These are phyloP conservation scores for Dipodascus geniculatus DNA, from an alignment of 805 yeast species.

Conservation along the genomic window DNA sequence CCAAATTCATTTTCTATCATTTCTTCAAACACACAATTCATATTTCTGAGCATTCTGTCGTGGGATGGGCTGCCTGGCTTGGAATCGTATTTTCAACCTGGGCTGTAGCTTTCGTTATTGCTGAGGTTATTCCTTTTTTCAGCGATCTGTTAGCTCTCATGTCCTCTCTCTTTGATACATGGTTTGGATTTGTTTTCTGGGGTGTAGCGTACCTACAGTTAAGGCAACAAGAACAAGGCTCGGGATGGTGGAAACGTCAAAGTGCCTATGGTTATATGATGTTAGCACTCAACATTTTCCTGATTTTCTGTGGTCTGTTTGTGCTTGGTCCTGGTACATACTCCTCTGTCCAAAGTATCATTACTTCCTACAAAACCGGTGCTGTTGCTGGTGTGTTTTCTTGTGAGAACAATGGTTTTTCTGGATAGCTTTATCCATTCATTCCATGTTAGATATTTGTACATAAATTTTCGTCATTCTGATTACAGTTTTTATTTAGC, in stretches of 20 bases:
- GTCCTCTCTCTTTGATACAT: constrained; percentile 53
- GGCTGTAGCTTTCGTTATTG: constrained; percentile 45
- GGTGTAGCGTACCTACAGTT: constrained; percentile 42
- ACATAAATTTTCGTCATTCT: no score
- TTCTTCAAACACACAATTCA: constrained; percentile 35
- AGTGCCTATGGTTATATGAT: constrained; percentile 27
- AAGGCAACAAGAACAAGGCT: constrained; percentile 26
- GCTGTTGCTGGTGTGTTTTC: constrained; percentile 41
- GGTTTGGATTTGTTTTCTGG: constrained; percentile 59
- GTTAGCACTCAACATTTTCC: constrained; percentile 25
- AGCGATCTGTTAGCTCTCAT: constrained; percentile 44
- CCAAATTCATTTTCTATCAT: constrained; percentile 39
- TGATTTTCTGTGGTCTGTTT: constrained; percentile 39
- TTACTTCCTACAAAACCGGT: constrained; percentile 37
- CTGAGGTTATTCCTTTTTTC: constrained; percentile 56
- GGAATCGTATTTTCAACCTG: constrained; percentile 34
- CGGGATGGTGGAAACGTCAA: constrained; percentile 24
- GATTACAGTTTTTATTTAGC: no score
- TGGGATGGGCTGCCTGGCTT: constrained; percentile 45
- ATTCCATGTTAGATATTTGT: no score
- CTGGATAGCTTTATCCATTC: not conserved
- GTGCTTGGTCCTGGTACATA: constrained; percentile 50
- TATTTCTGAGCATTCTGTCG: constrained; percentile 34
- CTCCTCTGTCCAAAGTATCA: constrained; percentile 42
- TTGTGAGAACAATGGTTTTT: constrained; percentile 35